Percentiles rank a stretch among this genome's conserved stretches.
Evolutionary conservation across 768 basidiomycete genomes (phyloP).

Genomic region (Hygrocybe punicea): DNA sequence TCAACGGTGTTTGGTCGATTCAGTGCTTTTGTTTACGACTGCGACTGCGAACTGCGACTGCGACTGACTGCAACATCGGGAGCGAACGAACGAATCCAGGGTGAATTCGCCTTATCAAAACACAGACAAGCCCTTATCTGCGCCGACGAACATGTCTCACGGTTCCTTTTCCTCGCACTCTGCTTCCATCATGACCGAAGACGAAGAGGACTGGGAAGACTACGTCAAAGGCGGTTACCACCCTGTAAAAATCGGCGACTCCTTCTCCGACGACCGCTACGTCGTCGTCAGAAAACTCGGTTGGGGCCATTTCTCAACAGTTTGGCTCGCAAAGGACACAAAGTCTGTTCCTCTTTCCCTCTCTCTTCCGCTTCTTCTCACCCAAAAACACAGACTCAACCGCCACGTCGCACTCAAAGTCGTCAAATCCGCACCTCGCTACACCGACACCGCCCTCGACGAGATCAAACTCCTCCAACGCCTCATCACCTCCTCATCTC

Average conservation of each 20-base stretch:
- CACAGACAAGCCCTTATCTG: too few species aligned
- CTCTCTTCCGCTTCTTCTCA: slow-evolving; percentile 2
- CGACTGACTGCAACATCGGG: too few species aligned
- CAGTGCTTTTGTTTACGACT: neutral
- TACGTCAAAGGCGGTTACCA: slow-evolving; percentile 79
- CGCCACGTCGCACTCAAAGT: slow-evolving; percentile 99
- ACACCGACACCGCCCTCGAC: slow-evolving; percentile 97
- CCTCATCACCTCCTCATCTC: slow-evolving; percentile 78
- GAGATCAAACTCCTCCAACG: slow-evolving; percentile 98
- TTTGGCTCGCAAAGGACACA: slow-evolving; percentile 82
- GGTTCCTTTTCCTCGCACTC: slow-evolving; percentile 69
- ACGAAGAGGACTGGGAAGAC: slow-evolving; percentile 93
- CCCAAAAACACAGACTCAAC: slow-evolving; percentile 64
- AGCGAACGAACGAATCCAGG: too few species aligned
- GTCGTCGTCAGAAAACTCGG: slow-evolving; percentile 91
- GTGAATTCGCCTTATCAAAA: too few species aligned
- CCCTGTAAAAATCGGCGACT: slow-evolving; percentile 92
- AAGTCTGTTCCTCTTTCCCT: slow-evolving; percentile 45
- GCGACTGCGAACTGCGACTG: too few species aligned
- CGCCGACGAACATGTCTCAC: slow-evolving; percentile 66
- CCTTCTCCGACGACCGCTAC: slow-evolving; percentile 85
- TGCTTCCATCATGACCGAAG: slow-evolving; percentile 81
- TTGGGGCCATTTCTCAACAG: slow-evolving; percentile 93
- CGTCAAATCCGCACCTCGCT: slow-evolving; percentile 94
- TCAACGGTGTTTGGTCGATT: too few species aligned